phyloP scores from a whole-genome alignment of 2,329 filamentous ascomycete genomes.

The Rhytidhysteron rufulum region DNA sequence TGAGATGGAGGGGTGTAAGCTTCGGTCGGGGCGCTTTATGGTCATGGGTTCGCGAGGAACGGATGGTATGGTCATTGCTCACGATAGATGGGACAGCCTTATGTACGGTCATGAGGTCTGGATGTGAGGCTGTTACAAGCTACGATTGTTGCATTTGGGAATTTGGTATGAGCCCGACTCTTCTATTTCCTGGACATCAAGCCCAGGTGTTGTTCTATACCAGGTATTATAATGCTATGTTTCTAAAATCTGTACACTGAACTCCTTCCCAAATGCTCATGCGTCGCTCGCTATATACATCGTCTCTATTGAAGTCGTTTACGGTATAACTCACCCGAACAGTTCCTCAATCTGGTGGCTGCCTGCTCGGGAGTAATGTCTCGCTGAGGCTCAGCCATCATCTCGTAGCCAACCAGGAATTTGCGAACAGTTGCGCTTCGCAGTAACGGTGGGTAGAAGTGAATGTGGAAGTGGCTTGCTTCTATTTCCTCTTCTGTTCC shows the following conservation, averaged over 20 bases:
- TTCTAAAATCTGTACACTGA: neutral
- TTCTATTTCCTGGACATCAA: neutral
- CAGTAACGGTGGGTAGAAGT: conserved; percentile 93
- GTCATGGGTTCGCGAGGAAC: no score
- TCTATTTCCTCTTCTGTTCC: conserved; percentile 80
- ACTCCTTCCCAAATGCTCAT: no score
- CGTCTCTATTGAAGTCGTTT: conserved; percentile 40
- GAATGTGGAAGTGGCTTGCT: conserved; percentile 87
- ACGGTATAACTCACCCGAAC: conserved; percentile 80
- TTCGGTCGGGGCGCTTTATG: no score
- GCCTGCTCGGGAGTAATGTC: conserved; percentile 98
- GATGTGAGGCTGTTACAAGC: neutral
- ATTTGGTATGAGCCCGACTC: no score
- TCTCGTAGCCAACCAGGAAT: conserved; percentile 93
- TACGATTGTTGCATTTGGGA: neutral
- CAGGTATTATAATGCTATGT: neutral
- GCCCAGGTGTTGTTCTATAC: neutral
- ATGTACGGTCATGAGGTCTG: no score
- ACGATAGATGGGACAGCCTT: no score
- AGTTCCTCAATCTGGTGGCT: conserved; percentile 68
- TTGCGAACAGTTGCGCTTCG: conserved; percentile 92
- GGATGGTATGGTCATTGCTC: no score
- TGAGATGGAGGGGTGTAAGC: no score
- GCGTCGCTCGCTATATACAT: no score
- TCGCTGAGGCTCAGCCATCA: conserved; percentile 95